These are phyloP conservation scores for Penicillium paneum DNA, from an alignment of 2,329 filamentous ascomycete species.

Conservation along the genomic window DNA sequence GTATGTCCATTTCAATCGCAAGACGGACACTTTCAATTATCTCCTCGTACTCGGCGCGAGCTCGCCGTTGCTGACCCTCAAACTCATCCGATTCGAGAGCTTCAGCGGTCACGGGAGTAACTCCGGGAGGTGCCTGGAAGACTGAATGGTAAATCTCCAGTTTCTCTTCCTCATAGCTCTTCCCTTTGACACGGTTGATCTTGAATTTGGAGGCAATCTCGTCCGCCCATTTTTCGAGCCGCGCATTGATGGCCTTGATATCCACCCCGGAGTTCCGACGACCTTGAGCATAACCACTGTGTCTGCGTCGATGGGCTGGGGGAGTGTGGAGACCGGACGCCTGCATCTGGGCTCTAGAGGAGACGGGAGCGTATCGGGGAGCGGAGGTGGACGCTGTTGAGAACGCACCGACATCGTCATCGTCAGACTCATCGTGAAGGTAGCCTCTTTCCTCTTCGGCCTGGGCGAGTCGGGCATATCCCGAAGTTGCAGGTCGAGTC, in stretches of 20 bases:
- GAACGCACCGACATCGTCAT: slow-evolving; percentile 57
- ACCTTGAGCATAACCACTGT: slow-evolving; percentile 50
- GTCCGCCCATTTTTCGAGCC: slow-evolving; percentile 93
- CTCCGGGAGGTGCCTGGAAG: slow-evolving; percentile 86
- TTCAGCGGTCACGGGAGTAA: slow-evolving; percentile 75
- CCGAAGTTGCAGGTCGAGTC: slow-evolving; percentile 68
- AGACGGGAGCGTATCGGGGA: slow-evolving; percentile 62
- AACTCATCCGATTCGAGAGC: slow-evolving; percentile 60
- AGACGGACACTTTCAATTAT: slow-evolving; percentile 85
- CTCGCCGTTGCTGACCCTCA: slow-evolving; percentile 61
- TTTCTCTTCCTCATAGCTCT: slow-evolving; percentile 73
- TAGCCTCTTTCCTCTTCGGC: slow-evolving; percentile 60
- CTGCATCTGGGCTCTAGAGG: slow-evolving; percentile 51
- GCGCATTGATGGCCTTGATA: slow-evolving; percentile 95
- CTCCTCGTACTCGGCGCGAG: slow-evolving; percentile 76
- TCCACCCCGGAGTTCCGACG: slow-evolving; percentile 85
- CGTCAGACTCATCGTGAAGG: slow-evolving; percentile 65
- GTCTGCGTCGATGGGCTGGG: slow-evolving; percentile 46
- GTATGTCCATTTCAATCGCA: slow-evolving; percentile 85
- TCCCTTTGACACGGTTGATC: slow-evolving; percentile 71
- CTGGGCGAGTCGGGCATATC: slow-evolving; percentile 81
- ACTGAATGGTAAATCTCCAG: slow-evolving; percentile 97
- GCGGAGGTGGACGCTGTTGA: slow-evolving; percentile 54
- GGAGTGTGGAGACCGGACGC: slow-evolving; percentile 38
- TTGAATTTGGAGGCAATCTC: slow-evolving; percentile 98